Conservation (phyloP, 495 filamentous ascomycete genomes). For the Tuber calosporum region DNA sequence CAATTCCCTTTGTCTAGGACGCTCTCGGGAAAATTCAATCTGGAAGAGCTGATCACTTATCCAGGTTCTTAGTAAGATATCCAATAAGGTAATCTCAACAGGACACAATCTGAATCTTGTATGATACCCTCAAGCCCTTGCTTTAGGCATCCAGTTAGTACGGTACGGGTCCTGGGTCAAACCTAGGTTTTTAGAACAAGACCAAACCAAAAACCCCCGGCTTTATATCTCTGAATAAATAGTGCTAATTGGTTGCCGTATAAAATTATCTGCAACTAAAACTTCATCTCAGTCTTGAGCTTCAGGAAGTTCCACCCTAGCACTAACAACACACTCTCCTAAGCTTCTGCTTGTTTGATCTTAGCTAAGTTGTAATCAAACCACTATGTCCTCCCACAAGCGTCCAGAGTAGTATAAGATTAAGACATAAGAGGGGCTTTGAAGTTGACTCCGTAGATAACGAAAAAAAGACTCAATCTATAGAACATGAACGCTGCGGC, state of each 20-base stretch:
- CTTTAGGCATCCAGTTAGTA: not conserved
- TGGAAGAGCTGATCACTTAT: no score
- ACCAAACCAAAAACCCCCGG: not conserved
- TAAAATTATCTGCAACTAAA: not conserved
- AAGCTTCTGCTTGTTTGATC: no score
- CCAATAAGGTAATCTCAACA: not conserved
- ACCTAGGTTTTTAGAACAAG: not conserved
- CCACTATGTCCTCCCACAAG: not conserved
- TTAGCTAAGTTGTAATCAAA: not conserved
- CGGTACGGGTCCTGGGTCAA: not conserved
- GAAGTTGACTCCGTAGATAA: not conserved
- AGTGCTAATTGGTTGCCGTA: not conserved
- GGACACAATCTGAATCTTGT: not conserved
- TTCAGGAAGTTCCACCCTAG: not conserved
- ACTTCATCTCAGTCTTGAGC: not conserved
- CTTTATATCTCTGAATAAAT: not conserved
- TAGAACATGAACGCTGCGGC: not conserved
- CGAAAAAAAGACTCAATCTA: not conserved
- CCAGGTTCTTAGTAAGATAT: not conserved
- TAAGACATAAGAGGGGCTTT: not conserved
- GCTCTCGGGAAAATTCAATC: no score
- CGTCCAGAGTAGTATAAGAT: not conserved
- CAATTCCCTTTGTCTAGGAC: no score
- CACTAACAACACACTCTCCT: not conserved
- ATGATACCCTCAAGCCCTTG: not conserved